phyloP scores from a whole-genome alignment of 441 rosid genomes.

The Cnidoscolus chayamansa region DNA sequence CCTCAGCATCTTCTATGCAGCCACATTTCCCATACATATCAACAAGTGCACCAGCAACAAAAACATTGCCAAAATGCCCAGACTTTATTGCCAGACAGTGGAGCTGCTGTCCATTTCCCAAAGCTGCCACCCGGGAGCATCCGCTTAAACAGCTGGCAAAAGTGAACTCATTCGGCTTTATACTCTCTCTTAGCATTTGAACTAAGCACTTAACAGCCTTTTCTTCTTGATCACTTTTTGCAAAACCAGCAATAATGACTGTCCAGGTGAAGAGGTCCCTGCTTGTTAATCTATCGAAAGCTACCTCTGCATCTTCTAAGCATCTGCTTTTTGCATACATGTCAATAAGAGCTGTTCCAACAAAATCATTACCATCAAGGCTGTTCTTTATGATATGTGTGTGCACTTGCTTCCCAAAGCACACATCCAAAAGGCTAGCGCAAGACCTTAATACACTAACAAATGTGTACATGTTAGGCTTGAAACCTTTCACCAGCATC shows the following conservation, averaged over 20 bases:
- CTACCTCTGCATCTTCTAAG: constrained; percentile 38
- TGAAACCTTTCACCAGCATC: constrained; percentile 38
- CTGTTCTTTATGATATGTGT: constrained; percentile 38
- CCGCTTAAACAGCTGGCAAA: constrained; percentile 45
- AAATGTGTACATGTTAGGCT: constrained; percentile 36
- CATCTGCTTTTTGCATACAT: constrained; percentile 40
- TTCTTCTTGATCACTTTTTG: constrained; percentile 35
- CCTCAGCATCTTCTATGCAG: constrained; percentile 47
- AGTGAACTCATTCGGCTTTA: constrained; percentile 45
- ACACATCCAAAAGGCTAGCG: constrained; percentile 26
- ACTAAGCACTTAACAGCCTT: constrained; percentile 33
- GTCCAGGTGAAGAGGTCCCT: constrained; percentile 43
- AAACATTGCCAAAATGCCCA: constrained; percentile 49
- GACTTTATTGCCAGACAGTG: constrained; percentile 52
- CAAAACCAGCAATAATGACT: constrained; percentile 35
- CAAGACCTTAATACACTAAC: constrained; percentile 38
- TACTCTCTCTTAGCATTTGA: constrained; percentile 41
- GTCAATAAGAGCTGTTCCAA: constrained; percentile 46
- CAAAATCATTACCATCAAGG: constrained; percentile 31
- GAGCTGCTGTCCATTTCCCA: constrained; percentile 48
- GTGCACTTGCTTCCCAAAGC: constrained; percentile 47
- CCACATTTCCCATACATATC: constrained; percentile 79
- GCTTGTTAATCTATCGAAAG: constrained; percentile 32
- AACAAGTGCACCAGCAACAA: constrained; percentile 62
- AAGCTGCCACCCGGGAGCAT: constrained; percentile 33